Base-by-base conservation (phyloP, 2,329 filamentous ascomycete species). In the Colletotrichum cordylinicola region DNA sequence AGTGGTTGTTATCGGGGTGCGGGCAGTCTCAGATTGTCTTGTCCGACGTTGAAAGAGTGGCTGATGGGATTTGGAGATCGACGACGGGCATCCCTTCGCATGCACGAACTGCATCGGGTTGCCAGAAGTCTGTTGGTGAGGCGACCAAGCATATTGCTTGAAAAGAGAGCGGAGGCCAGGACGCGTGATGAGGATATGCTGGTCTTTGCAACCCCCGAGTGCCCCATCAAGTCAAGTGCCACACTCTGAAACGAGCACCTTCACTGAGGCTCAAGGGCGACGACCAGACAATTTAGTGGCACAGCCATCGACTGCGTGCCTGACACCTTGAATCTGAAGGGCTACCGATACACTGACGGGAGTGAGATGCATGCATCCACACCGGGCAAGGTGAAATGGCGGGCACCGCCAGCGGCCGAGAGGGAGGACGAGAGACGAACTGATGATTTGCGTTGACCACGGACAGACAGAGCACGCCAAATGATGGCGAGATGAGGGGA, bases 81-180 rank as follows among this genome's bases (percentile, higher is more conserved):
- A 75, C 70, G 70, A 65, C 70, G 70, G 73, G 70, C 73, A 75
- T 75, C 73, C 73, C 64, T 73, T 75, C 55, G 58, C 70, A 74
- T 75, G 70, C 43, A 73, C 48, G 58, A 73, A 75, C 70, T 73
- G 70, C 64, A 68, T 69, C 74, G 65, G 64, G 56, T 55, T 39
- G 29, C 56, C n/a, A 27, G 48, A 64, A 31, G 72, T 21, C 33
- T 69, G 61, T 12, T 73, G 62, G 27, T 68, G 27, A 65, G 52
- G 39, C 56, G 62, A 58, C 43, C 69, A 67, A 73, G 65, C 74
- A 76, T 74, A n/a, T 58, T 76, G 74, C 64, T 35, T 76, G 58
- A 21, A 37, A 24, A 39, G n/a, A 27, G 15, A 24, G 64, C 13
- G 39, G 52, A 31, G 24, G 48, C 56, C 3, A 39, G 64, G 55